Evolutionary conservation across 1,284 basidiomycete genomes (phyloP).

Genomic region (Sporisorium reilianum): DNA sequence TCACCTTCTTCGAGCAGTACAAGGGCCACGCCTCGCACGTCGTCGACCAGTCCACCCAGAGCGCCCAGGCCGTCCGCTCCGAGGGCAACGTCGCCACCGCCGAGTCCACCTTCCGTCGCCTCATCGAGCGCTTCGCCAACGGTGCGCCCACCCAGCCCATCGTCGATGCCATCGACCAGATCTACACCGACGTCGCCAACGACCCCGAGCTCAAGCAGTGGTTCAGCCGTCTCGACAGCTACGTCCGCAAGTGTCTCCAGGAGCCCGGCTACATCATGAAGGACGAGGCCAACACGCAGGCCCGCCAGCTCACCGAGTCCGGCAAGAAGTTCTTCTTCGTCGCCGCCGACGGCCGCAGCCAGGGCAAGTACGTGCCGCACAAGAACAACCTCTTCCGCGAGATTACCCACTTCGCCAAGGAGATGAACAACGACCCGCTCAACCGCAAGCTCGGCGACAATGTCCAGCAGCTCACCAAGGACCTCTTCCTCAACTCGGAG

Average conservation of each 20-base stretch:
- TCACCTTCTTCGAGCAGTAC: constrained; percentile 75
- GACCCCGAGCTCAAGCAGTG: constrained; percentile 82
- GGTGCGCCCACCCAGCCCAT: constrained; percentile 76
- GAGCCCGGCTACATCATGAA: constrained; percentile 90
- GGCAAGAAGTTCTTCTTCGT: constrained; percentile 66
- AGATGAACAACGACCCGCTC: constrained; percentile 85
- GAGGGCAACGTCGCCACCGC: constrained; percentile 72
- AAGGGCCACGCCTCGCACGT: constrained; percentile 75
- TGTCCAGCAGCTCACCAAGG: constrained; percentile 82
- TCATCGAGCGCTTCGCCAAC: constrained; percentile 93
- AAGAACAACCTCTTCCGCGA: constrained; percentile 84
- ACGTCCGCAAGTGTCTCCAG: constrained; percentile 76
- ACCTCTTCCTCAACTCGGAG: constrained; percentile 77
- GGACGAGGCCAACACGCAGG: constrained; percentile 75
- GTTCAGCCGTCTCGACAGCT: constrained; percentile 77
- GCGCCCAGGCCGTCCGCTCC: constrained; percentile 73
- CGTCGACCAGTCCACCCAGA: constrained; percentile 72
- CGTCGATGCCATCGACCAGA: constrained; percentile 78
- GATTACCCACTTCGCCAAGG: constrained; percentile 81
- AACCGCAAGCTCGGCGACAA: constrained; percentile 85
- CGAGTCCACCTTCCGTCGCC: constrained; percentile 69
- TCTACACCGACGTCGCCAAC: constrained; percentile 81
- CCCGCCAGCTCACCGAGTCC: constrained; percentile 69
- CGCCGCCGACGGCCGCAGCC: constrained; percentile 69
- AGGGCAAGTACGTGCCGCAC: constrained; percentile 83